Evolutionary conservation across 73 alveolate genomes (phyloP), one percentile per base, ranked within the genome.

Genomic region (Paramecium primaurelia): DNA sequence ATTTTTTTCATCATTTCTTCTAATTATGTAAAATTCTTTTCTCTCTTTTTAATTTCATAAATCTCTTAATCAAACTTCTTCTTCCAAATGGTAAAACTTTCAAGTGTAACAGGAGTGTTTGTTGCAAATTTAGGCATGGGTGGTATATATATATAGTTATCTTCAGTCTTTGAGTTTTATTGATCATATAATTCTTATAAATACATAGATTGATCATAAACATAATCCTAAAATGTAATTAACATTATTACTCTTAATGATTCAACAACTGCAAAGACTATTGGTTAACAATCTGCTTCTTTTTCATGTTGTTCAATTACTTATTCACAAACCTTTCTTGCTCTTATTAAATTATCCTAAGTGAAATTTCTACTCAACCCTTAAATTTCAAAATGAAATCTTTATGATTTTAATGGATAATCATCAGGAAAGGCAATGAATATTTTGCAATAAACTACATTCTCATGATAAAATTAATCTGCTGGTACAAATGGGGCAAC

Each of bases 221-320:
- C 34, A 34, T 40, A 73, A 73, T 73, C 87, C 84, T 64, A 64
- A 64, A 8, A 28, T 28, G 16, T 64, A 5, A 64, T 28, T 32
- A 0, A 28, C 16, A 32, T 32, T 12, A 28, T 3, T 64, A 64
- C 84, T 38, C 87, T 73, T 7, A 73, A 73, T 16, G 87, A 8
- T 73, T 73, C 87, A 12, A 73, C 87, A 73, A 73, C 87, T 36
- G 87, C 87, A 73, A 73, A 73, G 8, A 73, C 87, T 37, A 73
- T 73, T 34, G 87, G 59, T 73, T 73, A 40, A 11, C 40, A 14
- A 37, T 73, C 87, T 12, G 54, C 40, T 73, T 73, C 87, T 40
- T 73, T 73, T 73, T 73, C 87, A 73, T 73, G 59, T 3, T 20
- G 37, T 16, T 73, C 87, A 73, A 73, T 73, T 22, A 73, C 87